Conservation (phyloP, 1,139 yeast species). For the Saccharomycopsis crataegensis region DNA sequence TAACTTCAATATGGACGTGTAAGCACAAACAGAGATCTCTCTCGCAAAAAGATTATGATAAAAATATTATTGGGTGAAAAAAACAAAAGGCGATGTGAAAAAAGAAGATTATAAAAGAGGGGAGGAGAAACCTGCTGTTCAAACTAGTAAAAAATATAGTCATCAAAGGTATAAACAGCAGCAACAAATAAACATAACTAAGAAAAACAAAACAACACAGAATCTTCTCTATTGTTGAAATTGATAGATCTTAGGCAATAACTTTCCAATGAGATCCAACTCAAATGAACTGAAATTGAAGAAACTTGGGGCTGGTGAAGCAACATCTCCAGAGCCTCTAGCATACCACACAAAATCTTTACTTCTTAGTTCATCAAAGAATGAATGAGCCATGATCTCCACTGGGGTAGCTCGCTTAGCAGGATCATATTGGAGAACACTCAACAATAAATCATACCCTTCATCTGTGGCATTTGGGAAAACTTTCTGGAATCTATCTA, state of each 20-base stretch:
- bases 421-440: constrained; percentile 68
- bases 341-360: constrained; percentile 53
- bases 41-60: not conserved
- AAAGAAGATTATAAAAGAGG: not conserved
- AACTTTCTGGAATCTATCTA: constrained; percentile 59
- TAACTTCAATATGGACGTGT: too few relatives aligned
- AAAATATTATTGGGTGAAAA: not conserved
- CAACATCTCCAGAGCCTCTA: constrained; percentile 32
- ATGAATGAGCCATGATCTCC: constrained; percentile 61
- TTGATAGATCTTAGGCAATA: constrained; percentile 16
- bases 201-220: not conserved
- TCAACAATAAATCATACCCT: constrained; percentile 64
- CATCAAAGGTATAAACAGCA: not conserved
- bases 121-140: too few relatives aligned
- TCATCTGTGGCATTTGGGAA: constrained; percentile 63
- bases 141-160: not conserved
- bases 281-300: constrained; percentile 37
- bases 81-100: not conserved
- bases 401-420: constrained; percentile 59
- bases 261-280: constrained; percentile 30
- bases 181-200: not conserved
- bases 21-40: too few relatives aligned
- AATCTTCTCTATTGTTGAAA: not conserved
- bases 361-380: constrained; percentile 59
- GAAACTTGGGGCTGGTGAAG: constrained; percentile 30